Evolutionary conservation across 1,284 basidiomycete species (phyloP).

Genomic region (Microbotryomycetes sp.): DNA sequence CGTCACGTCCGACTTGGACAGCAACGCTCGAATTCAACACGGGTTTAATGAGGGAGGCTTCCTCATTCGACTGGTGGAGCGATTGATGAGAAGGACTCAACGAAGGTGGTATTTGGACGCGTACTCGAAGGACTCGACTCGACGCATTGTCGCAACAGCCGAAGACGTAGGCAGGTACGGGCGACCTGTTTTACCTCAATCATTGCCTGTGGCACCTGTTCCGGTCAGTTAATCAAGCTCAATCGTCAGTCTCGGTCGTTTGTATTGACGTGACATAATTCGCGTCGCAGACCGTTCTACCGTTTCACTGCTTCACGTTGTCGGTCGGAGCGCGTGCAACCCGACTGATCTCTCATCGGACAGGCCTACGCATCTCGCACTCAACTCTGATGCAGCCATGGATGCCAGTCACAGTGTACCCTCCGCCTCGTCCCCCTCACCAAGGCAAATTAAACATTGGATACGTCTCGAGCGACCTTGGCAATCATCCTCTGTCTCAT

Average conservation of each 20-base stretch:
- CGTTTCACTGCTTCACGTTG: slow-evolving; percentile 58
- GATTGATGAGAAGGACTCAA: slow-evolving; percentile 51
- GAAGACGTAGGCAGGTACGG: slow-evolving; percentile 35
- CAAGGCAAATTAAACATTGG: slow-evolving; percentile 51
- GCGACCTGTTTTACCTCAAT: slow-evolving; percentile 43
- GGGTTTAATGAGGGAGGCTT: slow-evolving; percentile 51
- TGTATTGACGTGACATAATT: neutral
- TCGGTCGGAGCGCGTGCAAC: slow-evolving; percentile 51
- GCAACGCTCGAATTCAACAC: slow-evolving; percentile 1
- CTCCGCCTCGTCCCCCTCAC: slow-evolving; percentile 51
- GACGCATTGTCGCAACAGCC: slow-evolving; percentile 7
- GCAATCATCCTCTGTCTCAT: slow-evolving; percentile 57
- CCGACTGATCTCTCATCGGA: slow-evolving; percentile 55
- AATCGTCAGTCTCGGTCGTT: no score
- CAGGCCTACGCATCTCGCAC: slow-evolving; percentile 54
- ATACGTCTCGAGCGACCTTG: slow-evolving; percentile 56
- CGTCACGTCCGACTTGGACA: neutral
- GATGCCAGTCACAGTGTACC: slow-evolving; percentile 51
- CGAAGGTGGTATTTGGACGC: slow-evolving; percentile 51
- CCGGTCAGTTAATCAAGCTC: slow-evolving; percentile 36
- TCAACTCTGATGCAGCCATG: slow-evolving; percentile 50
- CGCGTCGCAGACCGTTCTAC: slow-evolving; percentile 47
- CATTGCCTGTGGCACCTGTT: slow-evolving; percentile 47
- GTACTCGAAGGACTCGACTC: slow-evolving; percentile 40
- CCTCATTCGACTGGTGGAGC: slow-evolving; percentile 53